Conservation (phyloP, 495 filamentous ascomycete species). For the Chaetomium cochliodes region DNA sequence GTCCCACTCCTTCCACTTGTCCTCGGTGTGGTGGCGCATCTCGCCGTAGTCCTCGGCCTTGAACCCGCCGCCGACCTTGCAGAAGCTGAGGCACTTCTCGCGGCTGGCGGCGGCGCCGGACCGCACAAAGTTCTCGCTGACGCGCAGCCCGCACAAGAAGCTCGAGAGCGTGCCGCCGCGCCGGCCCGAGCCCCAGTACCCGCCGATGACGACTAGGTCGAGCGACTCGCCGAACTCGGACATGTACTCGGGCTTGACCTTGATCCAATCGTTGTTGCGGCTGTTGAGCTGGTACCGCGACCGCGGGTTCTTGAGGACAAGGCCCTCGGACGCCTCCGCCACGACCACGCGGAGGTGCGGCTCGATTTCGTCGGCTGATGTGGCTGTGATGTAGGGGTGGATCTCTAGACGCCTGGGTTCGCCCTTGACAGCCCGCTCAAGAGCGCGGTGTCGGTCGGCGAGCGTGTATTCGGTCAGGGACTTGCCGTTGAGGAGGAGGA, state of each 20-base stretch:
- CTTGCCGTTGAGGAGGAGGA: slow-evolving; percentile 80
- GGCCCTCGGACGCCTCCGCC: slow-evolving; percentile 81
- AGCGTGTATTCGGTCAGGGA: slow-evolving; percentile 79
- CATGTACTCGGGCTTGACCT: slow-evolving; percentile 99
- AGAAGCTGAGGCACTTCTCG: slow-evolving; percentile 86
- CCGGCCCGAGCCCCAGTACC: slow-evolving; percentile 85
- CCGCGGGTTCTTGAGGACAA: slow-evolving; percentile 91
- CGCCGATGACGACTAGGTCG: slow-evolving; percentile 84
- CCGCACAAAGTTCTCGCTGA: slow-evolving; percentile 63
- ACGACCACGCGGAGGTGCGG: slow-evolving; percentile 76
- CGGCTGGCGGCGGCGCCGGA: slow-evolving; percentile 51
- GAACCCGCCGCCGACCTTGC: slow-evolving; percentile 94
- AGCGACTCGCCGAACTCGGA: slow-evolving; percentile 91
- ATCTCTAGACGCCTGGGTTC: slow-evolving; percentile 78
- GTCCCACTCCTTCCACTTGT: slow-evolving; percentile 90
- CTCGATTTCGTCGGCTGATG: slow-evolving; percentile 69
- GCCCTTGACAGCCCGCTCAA: slow-evolving; percentile 63
- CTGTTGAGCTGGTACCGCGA: slow-evolving; percentile 85
- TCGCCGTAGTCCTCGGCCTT: slow-evolving; percentile 79
- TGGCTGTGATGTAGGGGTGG: slow-evolving; percentile 69
- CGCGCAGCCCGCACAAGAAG: slow-evolving; percentile 82
- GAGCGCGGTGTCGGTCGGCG: slow-evolving; percentile 73
- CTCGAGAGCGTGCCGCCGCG: slow-evolving; percentile 80
- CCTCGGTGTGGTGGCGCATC: slow-evolving; percentile 79
- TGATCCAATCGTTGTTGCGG: slow-evolving; percentile 96